Conservation (phyloP, 129 eudicot species). For the Flaveria bidentis region DNA sequence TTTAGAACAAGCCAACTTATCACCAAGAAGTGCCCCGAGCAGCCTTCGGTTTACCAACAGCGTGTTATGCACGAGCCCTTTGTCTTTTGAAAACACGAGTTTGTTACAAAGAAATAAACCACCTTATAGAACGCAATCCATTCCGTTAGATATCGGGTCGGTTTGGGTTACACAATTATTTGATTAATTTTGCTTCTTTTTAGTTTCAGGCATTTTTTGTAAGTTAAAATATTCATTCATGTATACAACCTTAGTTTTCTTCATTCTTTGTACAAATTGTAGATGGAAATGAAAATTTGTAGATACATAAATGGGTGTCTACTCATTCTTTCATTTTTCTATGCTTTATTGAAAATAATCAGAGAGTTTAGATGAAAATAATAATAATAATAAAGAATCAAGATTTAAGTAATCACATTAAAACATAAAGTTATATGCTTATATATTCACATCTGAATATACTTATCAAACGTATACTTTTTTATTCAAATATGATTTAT, state of each 20-base stretch:
- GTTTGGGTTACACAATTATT: conserved; percentile 24
- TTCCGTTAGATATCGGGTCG: conserved; percentile 31
- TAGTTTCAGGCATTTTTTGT: conserved; percentile 35
- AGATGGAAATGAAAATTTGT: conserved; percentile 28
- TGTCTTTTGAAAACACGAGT: conserved; percentile 29
- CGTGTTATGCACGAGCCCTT: conserved; percentile 27
- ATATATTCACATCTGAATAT: too few relatives aligned
- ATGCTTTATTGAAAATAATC: not conserved
- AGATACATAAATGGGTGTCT: conserved; percentile 6
- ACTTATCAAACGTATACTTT: too few relatives aligned
- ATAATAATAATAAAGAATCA: not conserved
- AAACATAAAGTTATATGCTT: too few relatives aligned
- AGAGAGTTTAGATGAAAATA: too few relatives aligned
- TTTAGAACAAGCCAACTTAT: conserved; percentile 43
- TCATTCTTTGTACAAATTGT: conserved; percentile 33
- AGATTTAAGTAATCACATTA: not conserved
- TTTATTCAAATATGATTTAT: too few relatives aligned
- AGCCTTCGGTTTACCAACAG: conserved; percentile 30
- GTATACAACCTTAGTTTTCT: conserved; percentile 25
- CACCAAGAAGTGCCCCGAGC: conserved; percentile 42
- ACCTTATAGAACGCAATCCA: conserved; percentile 34
- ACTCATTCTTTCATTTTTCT: conserved; percentile 3
- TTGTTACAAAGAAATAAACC: conserved; percentile 15
- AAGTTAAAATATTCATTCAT: conserved; percentile 5
- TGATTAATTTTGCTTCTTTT: conserved; percentile 9